Evolutionary conservation across 805 yeast species (phyloP).

Genomic region (Citeromyces nyonsensis): DNA sequence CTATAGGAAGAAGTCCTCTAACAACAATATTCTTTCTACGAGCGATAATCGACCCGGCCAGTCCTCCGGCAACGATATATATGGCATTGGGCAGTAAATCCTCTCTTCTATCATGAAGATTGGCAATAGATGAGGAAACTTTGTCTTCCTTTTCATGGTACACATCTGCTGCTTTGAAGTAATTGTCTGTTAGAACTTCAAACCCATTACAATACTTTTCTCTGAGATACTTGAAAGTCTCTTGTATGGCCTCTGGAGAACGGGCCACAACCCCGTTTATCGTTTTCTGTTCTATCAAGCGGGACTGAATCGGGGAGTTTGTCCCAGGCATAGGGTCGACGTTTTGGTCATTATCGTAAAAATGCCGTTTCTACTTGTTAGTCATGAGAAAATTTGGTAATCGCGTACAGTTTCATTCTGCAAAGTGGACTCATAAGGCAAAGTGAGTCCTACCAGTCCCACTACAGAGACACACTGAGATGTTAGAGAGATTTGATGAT

Average conservation of each 20-base stretch:
- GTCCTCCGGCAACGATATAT: constrained; percentile 51
- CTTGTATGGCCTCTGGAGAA: constrained; percentile 31
- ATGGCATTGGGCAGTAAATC: constrained; percentile 57
- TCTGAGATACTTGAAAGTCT: constrained; percentile 31
- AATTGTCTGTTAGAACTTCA: constrained; percentile 17
- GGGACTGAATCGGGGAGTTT: constrained; percentile 21
- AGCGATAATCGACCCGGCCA: constrained; percentile 60
- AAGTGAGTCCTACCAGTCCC: too few relatives aligned
- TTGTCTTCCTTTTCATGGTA: constrained; percentile 47
- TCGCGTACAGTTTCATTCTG: too few relatives aligned
- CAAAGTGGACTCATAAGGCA: too few relatives aligned
- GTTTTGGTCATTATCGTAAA: constrained; percentile 32
- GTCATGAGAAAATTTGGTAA: too few relatives aligned
- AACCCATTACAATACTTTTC: constrained; percentile 16
- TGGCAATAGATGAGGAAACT: constrained; percentile 46
- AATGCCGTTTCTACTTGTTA: constrained; percentile 15
- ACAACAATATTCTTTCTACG: constrained; percentile 48
- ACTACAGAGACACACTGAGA: too few relatives aligned
- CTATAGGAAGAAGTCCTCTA: constrained; percentile 39
- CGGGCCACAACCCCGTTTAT: constrained; percentile 44
- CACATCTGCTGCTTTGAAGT: constrained; percentile 29
- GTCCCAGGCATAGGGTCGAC: constrained; percentile 37
- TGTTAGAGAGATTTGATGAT: too few relatives aligned
- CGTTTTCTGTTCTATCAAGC: constrained; percentile 24
- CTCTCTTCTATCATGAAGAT: constrained; percentile 49